Evolutionary conservation across 371 early-diverging fungal genomes (phyloP).

Genomic region (Choanephora cucurbitarum): DNA sequence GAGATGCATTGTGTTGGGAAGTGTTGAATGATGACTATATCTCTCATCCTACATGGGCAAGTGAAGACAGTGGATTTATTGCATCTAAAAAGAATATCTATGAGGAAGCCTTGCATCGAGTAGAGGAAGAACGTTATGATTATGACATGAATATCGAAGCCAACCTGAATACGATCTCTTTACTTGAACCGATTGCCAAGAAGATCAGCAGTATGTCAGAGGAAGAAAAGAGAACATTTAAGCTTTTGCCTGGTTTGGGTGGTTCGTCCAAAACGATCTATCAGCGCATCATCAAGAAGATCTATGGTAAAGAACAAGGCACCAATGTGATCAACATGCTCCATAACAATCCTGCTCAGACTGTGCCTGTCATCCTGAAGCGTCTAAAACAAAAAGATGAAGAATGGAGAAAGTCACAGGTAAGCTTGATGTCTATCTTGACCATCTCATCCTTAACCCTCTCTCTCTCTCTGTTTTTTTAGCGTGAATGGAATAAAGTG

Average conservation of each 20-base stretch:
- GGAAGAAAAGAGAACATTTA: constrained; percentile 75
- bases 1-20: constrained; percentile 86
- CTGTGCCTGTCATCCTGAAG: constrained; percentile 94
- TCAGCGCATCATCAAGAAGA: constrained; percentile 82
- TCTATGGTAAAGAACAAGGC: constrained; percentile 86
- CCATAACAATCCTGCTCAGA: constrained; percentile 87
- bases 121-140: constrained; percentile 91
- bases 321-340: constrained; percentile 89
- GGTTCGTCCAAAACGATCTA: constrained; percentile 84
- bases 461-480: too few species aligned
- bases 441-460: too few species aligned
- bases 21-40: constrained; percentile 96
- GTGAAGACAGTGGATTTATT: constrained; percentile 93
- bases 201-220: constrained; percentile 70
- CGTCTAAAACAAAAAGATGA: constrained; percentile 96
- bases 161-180: constrained; percentile 83
- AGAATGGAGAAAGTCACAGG: constrained; percentile 76
- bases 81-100: constrained; percentile 91
- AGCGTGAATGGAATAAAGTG: constrained; percentile 88
- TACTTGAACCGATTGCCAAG: constrained; percentile 84
- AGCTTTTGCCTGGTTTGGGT: constrained; percentile 77
- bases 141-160: constrained; percentile 93
- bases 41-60: constrained; percentile 92
- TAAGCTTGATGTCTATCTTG: too few species aligned
- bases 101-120: constrained; percentile 94